These are phyloP conservation scores for Aspergillus transmontanensis DNA, from an alignment of 2,329 filamentous ascomycete species.

Conservation along the genomic window DNA sequence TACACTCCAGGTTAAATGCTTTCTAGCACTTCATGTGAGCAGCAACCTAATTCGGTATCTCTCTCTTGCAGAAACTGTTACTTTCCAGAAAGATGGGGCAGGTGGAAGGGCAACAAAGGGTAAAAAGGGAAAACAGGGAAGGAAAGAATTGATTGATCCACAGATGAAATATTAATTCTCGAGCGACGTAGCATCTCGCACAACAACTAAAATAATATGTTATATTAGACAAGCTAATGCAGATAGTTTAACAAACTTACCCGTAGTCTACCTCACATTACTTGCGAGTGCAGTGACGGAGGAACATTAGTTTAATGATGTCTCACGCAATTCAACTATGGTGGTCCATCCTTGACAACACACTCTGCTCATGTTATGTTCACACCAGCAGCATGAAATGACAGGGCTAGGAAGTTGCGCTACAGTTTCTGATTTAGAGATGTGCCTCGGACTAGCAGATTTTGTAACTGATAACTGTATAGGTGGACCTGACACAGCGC, in stretches of 20 bases:
- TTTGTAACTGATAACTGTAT: not conserved
- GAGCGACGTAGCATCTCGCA: not conserved
- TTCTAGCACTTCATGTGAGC: no score
- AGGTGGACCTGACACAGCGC: not conserved
- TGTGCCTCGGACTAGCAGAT: slow-evolving; percentile 10
- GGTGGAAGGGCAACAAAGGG: not conserved
- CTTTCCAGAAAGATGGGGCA: not conserved
- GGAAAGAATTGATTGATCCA: no score
- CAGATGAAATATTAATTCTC: not conserved
- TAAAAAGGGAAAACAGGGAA: not conserved
- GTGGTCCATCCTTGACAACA: slow-evolving; percentile 72
- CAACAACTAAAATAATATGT: not conserved
- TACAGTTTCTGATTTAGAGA: slow-evolving; percentile 1
- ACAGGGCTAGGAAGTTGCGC: slow-evolving; percentile 24
- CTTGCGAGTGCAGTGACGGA: not conserved
- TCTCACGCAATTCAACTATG: slow-evolving; percentile 66
- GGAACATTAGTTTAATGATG: slow-evolving; percentile 33
- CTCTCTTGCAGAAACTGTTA: not conserved
- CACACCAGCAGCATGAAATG: slow-evolving; percentile 72
- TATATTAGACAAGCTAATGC: not conserved
- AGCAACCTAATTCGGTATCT: not conserved
- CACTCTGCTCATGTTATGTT: slow-evolving; percentile 67
- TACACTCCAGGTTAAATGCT: no score
- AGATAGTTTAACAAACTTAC: not conserved
- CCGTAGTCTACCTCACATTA: not conserved